A percentile compares a stretch with the other conserved stretches of the same genome.
phyloP scores from a whole-genome alignment of 345 rosid species.

The Murraya paniculata region DNA sequence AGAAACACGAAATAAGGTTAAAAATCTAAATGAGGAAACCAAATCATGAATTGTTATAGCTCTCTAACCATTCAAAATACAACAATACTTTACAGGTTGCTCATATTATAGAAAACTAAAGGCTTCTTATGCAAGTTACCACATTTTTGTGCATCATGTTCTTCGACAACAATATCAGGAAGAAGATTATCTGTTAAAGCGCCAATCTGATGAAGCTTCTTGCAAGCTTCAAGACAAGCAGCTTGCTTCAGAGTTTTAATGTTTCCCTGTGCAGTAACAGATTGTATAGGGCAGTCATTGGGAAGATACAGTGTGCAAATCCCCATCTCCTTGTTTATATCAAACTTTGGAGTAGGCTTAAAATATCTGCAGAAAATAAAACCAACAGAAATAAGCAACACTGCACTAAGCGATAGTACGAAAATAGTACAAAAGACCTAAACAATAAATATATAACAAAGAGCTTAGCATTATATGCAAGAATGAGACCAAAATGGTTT shows the following conservation, averaged over 20 bases:
- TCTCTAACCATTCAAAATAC: background rate
- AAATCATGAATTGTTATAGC: background rate
- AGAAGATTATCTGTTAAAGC: constrained; percentile 83
- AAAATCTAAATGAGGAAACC: background rate
- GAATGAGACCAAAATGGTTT: constrained; percentile 25
- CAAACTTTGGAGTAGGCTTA: constrained; percentile 66
- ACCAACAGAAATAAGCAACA: background rate
- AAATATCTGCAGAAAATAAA: constrained; percentile 52
- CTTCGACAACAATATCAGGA: constrained; percentile 65
- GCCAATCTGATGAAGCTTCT: constrained; percentile 57
- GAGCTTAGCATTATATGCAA: background rate
- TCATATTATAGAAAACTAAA: constrained; percentile 5
- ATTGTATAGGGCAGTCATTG: constrained; percentile 56
- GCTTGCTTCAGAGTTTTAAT: constrained; percentile 45
- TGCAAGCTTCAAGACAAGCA: constrained; percentile 88
- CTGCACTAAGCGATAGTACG: background rate
- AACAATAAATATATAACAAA: background rate
- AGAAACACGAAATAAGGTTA: background rate
- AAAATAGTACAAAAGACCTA: background rate
- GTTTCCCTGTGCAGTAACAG: constrained; percentile 41
- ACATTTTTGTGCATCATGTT: constrained; percentile 37
- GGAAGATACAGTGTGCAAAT: constrained; percentile 62
- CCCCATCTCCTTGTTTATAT: constrained; percentile 38
- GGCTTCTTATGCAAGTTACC: constrained; percentile 28
- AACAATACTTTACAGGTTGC: background rate